phyloP scores from a whole-genome alignment of 192 early-diverging fungal genomes.

The Phycomyces nitens region DNA sequence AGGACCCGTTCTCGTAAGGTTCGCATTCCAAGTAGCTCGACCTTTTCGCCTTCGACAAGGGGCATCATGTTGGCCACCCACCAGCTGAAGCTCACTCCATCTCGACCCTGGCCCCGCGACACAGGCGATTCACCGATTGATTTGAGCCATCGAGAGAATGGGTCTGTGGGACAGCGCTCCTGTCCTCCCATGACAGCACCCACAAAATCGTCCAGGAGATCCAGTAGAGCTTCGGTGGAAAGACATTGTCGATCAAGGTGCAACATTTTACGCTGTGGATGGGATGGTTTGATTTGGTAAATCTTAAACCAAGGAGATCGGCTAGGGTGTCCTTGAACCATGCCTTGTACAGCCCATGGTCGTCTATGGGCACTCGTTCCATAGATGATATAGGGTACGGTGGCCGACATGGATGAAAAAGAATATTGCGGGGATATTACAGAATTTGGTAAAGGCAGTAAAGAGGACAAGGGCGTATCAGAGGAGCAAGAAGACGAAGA shows the following conservation, averaged over 20 bases:
- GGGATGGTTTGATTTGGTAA: too few species aligned
- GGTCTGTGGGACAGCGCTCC: slow-evolving; percentile 35
- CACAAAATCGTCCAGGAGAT: slow-evolving; percentile 33
- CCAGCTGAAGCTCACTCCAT: slow-evolving; percentile 41
- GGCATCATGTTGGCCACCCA: slow-evolving; percentile 52
- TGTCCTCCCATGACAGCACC: slow-evolving; percentile 26
- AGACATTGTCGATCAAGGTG: neutral
- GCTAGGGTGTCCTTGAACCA: too few species aligned
- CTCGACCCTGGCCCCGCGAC: slow-evolving; percentile 37
- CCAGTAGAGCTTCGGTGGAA: slow-evolving; percentile 32
- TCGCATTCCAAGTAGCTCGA: slow-evolving; percentile 35
- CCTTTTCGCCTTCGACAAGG: slow-evolving; percentile 37
- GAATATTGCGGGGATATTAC: neutral
- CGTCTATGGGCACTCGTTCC: too few species aligned
- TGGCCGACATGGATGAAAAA: too few species aligned
- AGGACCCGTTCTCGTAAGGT: slow-evolving; percentile 44
- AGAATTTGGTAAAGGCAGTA: neutral
- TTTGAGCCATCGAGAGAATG: slow-evolving; percentile 26
- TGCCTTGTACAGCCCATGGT: too few species aligned
- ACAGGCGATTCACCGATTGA: slow-evolving; percentile 7
- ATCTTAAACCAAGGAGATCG: too few species aligned
- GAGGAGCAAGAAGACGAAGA: too few species aligned
- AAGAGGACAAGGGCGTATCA: too few species aligned
- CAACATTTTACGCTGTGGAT: too few species aligned
- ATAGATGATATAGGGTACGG: too few species aligned